Evolutionary conservation across 371 early-diverging fungal species (phyloP), one percentile per base, ranked within the genome.

Genomic region (Zychaea mexicana): DNA sequence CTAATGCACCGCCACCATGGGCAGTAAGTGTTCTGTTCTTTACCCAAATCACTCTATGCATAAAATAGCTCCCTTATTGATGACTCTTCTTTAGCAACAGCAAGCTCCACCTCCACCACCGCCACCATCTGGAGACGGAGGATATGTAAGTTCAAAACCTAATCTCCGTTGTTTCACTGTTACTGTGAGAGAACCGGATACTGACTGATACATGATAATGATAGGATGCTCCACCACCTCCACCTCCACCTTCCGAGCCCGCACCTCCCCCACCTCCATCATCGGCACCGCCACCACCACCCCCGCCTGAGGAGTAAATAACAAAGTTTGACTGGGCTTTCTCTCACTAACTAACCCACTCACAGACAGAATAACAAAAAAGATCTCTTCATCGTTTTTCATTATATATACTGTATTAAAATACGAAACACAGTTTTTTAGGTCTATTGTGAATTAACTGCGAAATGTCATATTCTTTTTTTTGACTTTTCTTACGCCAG

Each of bases 201-300:
- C n/a, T n/a, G n/a, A n/a, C n/a, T n/a, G n/a, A 36, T 33, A 5
- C 12, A 28, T 47, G 26, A 36, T 62, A 62, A 62, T 42, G 30
- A 42, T 19, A 27, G 19, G 36, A 31, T 60, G 64, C 77, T 10
- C 63, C 73, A 26, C 69, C 73, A 3, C 73, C 70, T 46, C 66
- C 72, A 33, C 64, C 70, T 27, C 68, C 72, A 36, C 63, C 72
- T 53, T 54, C 62, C 47, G 66, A 62, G 28, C 64, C 72, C 9
- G 74, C 82, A 22, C 72, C 78, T 52, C 65, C 72, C 7, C 67
- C 82, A 33, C 74, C 78, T 47, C 66, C 73, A 17, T 65, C 77
- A 19, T 63, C 66, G 54, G 66, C 61, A 21, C 67, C 69, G 9
- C 72, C 77, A 24, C 77, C 79, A 26, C 79, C 78, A 33, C 79